Evolutionary conservation across 1,284 basidiomycete species (phyloP).

Genomic region (Sparassis latifolia): DNA sequence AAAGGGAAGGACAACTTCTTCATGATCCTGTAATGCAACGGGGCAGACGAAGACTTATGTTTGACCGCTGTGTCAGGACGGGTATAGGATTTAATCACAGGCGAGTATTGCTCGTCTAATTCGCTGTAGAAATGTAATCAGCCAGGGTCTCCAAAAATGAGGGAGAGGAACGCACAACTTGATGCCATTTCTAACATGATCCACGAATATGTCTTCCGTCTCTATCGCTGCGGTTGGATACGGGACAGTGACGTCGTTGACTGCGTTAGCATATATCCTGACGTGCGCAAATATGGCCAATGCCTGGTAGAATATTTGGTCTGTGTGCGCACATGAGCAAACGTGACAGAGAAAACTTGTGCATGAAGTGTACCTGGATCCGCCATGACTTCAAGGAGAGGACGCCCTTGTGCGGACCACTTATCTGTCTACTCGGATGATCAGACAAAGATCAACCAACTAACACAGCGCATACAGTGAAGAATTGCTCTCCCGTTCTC

Average conservation of each 20-base stretch:
- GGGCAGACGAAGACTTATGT: no score
- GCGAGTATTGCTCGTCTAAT: constrained; percentile 47
- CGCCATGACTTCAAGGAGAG: constrained; percentile 79
- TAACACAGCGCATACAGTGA: constrained; percentile 10
- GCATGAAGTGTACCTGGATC: constrained; percentile 58
- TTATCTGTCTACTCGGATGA: constrained; percentile 41
- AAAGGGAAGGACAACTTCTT: constrained; percentile 34
- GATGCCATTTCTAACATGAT: constrained; percentile 52
- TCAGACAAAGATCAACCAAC: not conserved
- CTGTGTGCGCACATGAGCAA: constrained; percentile 28
- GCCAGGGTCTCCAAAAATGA: not conserved
- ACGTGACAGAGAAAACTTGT: constrained; percentile 1
- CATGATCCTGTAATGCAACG: constrained; percentile 30
- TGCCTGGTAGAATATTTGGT: constrained; percentile 73
- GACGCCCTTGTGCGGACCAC: constrained; percentile 63
- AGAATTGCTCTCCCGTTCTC: constrained; percentile 64
- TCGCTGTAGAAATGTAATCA: constrained; percentile 32
- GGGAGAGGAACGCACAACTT: constrained; percentile 43
- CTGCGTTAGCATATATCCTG: constrained; percentile 79
- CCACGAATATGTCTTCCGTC: constrained; percentile 58
- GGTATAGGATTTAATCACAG: constrained; percentile 47
- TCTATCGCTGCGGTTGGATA: constrained; percentile 77
- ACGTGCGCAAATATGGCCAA: constrained; percentile 65
- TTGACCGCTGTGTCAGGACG: constrained; percentile 22
- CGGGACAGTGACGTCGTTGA: constrained; percentile 79